Conservation (phyloP, 2,329 filamentous ascomycete species). For the Penicillium palitans region DNA sequence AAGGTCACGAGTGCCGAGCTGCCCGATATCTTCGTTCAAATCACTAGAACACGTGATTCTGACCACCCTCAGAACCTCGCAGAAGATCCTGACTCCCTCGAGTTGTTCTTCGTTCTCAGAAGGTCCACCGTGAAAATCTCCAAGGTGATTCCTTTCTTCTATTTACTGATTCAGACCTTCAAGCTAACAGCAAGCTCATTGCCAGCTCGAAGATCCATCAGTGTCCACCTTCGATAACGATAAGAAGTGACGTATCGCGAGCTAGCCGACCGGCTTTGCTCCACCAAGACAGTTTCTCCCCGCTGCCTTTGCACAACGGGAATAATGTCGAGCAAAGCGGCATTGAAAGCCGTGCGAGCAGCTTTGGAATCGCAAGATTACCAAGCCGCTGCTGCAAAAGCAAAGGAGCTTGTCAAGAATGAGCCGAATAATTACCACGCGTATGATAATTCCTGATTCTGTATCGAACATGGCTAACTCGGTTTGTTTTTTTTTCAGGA, state of each 20-base stretch:
- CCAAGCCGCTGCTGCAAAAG: constrained; percentile 70
- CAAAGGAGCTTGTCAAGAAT: constrained; percentile 66
- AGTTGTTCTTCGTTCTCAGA: not conserved
- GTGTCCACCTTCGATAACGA: constrained; percentile 16
- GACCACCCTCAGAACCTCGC: not conserved
- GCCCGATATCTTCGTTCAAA: not conserved
- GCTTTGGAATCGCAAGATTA: constrained; percentile 77
- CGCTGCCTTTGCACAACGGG: constrained; percentile 21
- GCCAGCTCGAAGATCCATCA: not conserved
- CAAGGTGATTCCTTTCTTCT: not conserved
- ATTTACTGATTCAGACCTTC: not conserved
- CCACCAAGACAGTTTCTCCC: constrained; percentile 24
- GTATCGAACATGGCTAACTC: constrained; percentile 12
- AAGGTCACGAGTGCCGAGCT: not conserved
- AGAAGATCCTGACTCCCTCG: not conserved
- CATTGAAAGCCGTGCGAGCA: constrained; percentile 77
- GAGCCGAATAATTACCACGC: constrained; percentile 82
- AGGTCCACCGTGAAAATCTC: not conserved
- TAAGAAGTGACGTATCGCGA: constrained; percentile 31
- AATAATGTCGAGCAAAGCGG: constrained; percentile 60
- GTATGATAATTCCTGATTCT: constrained; percentile 48
- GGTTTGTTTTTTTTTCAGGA: constrained; percentile 38
- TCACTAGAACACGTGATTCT: constrained; percentile 2
- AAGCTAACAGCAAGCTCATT: not conserved
- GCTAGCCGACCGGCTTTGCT: constrained; percentile 18